Conservation (phyloP, 371 early-diverging fungal species). For the Zancudomyces culisetae region DNA sequence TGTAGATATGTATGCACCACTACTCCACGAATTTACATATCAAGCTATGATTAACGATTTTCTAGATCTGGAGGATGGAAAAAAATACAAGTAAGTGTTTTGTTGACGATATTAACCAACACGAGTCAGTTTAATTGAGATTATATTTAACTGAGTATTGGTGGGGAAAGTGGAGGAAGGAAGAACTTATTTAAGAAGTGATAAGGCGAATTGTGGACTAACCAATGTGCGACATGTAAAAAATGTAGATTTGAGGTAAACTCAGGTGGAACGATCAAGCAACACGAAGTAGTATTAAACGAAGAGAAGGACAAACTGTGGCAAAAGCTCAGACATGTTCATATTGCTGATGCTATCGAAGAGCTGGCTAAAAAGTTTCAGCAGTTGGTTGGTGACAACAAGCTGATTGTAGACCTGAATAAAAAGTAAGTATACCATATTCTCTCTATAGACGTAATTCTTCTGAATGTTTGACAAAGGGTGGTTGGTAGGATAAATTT, state of each 20-base stretch:
- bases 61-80: constrained; percentile 17
- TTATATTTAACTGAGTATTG: not conserved
- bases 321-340: constrained; percentile 69
- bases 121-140: no score
- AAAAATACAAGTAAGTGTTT: not conserved
- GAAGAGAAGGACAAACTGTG: constrained; percentile 59
- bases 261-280: constrained; percentile 31
- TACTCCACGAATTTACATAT: constrained; percentile 86
- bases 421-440: constrained; percentile 2
- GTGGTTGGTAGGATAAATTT: not conserved
- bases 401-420: constrained; percentile 27
- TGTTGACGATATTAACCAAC: no score
- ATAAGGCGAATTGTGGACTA: constrained; percentile 32
- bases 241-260: constrained; percentile 42
- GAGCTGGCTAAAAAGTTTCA: constrained; percentile 63
- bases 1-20: constrained; percentile 64
- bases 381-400: constrained; percentile 45
- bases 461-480: not conserved
- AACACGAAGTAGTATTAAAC: constrained; percentile 23
- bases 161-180: not conserved
- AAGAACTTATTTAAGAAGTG: not conserved
- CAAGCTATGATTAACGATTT: constrained; percentile 86
- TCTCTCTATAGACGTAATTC: not conserved
- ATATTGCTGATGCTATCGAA: constrained; percentile 78
- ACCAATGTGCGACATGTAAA: constrained; percentile 7